Conservation (phyloP, 1,284 basidiomycete genomes). For the Taiwanofungus camphoratus region DNA sequence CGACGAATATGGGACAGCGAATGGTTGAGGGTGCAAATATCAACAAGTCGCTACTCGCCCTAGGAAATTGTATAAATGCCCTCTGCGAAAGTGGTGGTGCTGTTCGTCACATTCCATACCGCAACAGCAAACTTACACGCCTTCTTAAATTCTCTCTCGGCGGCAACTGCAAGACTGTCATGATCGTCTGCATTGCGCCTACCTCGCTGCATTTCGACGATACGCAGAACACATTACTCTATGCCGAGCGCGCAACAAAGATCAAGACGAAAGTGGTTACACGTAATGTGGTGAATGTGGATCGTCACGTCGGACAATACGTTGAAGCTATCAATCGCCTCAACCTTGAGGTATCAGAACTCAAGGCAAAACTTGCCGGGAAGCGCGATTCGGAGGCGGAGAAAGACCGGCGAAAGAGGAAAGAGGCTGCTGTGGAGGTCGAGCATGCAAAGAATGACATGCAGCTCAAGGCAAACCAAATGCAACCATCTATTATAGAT, state of each 20-base stretch:
- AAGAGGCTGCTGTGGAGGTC: conserved; percentile 64
- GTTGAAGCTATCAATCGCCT: conserved; percentile 90
- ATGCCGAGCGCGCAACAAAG: conserved; percentile 93
- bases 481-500: conserved; percentile 63
- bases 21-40: conserved; percentile 98
- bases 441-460: conserved; percentile 68
- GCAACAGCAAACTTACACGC: conserved; percentile 95
- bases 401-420: conserved; percentile 55
- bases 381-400: conserved; percentile 60
- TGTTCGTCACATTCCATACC: conserved; percentile 86
- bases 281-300: conserved; percentile 89
- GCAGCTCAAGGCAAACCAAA: conserved; percentile 62
- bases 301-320: conserved; percentile 90
- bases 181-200: conserved; percentile 95
- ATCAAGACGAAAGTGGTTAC: conserved; percentile 94
- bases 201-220: conserved; percentile 95
- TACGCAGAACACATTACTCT: conserved; percentile 93
- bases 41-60: conserved; percentile 92
- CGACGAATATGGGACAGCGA: conserved; percentile 93
- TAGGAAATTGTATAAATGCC: conserved; percentile 96
- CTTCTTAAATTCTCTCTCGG: conserved; percentile 94
- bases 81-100: conserved; percentile 86
- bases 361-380: conserved; percentile 79
- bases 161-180: conserved; percentile 96
- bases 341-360: conserved; percentile 77